phyloP scores from a whole-genome alignment of 2,329 filamentous ascomycete genomes.

The Alternaria viburni region DNA sequence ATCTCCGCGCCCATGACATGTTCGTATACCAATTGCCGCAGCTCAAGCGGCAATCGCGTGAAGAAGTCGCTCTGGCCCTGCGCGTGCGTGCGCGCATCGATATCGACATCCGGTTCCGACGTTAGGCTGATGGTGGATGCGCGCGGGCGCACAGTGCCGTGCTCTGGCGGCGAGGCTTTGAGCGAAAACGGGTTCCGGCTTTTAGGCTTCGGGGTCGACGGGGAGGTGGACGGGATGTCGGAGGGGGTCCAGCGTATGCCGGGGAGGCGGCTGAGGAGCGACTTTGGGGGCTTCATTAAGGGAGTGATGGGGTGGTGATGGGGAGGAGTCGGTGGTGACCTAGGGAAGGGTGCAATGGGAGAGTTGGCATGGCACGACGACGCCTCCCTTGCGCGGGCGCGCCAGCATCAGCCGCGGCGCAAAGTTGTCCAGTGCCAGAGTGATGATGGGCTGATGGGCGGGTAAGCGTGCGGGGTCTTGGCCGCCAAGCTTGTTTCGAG shows the following conservation, averaged over 20 bases:
- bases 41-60: slow-evolving; percentile 38
- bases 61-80: slow-evolving; percentile 42
- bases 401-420: not conserved
- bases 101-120: slow-evolving; percentile 23
- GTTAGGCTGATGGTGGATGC: slow-evolving; percentile 32
- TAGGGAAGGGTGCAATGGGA: not conserved
- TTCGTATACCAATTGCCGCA: slow-evolving; percentile 41
- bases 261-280: slow-evolving; percentile 20
- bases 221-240: slow-evolving; percentile 24
- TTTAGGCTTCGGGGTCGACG: slow-evolving; percentile 16
- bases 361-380: slow-evolving; percentile 1
- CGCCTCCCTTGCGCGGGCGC: not conserved
- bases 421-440: not conserved
- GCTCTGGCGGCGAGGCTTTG: slow-evolving; percentile 1
- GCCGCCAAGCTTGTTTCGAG: slow-evolving; percentile 23
- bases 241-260: slow-evolving; percentile 35
- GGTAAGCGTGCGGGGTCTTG: slow-evolving; percentile 3
- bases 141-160: slow-evolving; percentile 14
- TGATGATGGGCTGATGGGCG: no score
- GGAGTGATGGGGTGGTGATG: not conserved
- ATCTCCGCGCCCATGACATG: slow-evolving; percentile 36
- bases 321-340: not conserved
- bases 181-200: slow-evolving; percentile 20
- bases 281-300: slow-evolving; percentile 15
- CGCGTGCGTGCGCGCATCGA: slow-evolving; percentile 34